A percentile compares a stretch with the other conserved stretches of the same genome.
Evolutionary conservation across 352 stramenopile genomes (phyloP).

Genomic region (Globisporangium rhizosaccharum): DNA sequence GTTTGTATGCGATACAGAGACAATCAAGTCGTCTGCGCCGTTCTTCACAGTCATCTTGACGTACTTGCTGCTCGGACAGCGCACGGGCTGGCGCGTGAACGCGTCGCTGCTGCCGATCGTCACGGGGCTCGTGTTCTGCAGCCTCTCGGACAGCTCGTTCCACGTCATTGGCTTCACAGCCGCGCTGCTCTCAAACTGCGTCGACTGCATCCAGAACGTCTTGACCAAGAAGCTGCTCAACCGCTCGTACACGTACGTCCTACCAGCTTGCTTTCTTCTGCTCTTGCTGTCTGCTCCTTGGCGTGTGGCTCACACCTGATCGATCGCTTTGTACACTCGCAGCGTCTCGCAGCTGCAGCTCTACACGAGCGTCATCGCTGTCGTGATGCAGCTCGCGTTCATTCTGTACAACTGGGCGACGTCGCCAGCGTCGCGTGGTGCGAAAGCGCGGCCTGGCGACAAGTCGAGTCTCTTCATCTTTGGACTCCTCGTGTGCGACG

Average conservation of each 20-base stretch:
- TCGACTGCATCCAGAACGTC: constrained; percentile 92
- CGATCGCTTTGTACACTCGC: not conserved
- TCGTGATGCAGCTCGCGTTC: constrained; percentile 80
- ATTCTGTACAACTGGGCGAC: constrained; percentile 63
- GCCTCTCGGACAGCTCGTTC: constrained; percentile 81
- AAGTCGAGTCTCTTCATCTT: constrained; percentile 41
- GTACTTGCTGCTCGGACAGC: constrained; percentile 79
- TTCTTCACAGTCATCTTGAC: constrained; percentile 90
- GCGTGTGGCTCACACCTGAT: not conserved
- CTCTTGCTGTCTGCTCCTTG: not conserved
- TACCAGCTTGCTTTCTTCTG: no score
- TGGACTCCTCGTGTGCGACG: constrained; percentile 53
- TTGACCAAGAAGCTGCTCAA: constrained; percentile 87
- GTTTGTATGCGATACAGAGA: constrained; percentile 44
- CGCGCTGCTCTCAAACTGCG: constrained; percentile 86
- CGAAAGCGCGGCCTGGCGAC: constrained; percentile 15
- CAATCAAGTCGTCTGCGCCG: constrained; percentile 89
- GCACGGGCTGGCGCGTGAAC: constrained; percentile 79
- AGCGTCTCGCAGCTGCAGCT: constrained; percentile 86
- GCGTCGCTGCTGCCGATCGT: constrained; percentile 86
- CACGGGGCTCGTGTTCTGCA: constrained; percentile 81
- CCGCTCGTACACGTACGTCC: constrained; percentile 65
- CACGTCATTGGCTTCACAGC: constrained; percentile 86
- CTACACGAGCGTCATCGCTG: constrained; percentile 85
- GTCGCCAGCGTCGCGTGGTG: constrained; percentile 23